A percentile compares a stretch with the other conserved stretches of the same genome.
phyloP scores from a whole-genome alignment of 2,329 filamentous ascomycete species.

The Colletotrichum abscissum region DNA sequence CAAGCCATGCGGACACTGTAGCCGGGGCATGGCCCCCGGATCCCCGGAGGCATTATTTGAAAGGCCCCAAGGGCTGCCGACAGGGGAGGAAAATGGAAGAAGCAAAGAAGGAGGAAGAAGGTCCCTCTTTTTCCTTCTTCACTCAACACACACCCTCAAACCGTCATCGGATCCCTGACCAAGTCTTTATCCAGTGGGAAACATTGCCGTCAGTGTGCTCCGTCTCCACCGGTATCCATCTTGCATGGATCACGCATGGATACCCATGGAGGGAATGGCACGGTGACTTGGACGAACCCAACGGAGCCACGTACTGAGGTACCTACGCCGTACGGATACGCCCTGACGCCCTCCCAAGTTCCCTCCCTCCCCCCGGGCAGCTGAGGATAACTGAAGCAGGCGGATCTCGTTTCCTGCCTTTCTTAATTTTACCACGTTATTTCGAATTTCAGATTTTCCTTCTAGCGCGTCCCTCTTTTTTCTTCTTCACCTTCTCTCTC shows the following conservation, averaged over 20 bases:
- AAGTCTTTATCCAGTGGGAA: constrained; percentile 27
- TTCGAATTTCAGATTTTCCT: constrained; percentile 21
- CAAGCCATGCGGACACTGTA: constrained; percentile 11
- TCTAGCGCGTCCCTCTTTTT: constrained; percentile 33
- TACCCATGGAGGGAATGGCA: neutral
- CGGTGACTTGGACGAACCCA: constrained; percentile 9
- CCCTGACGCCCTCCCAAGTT: neutral
- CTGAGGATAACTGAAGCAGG: constrained; percentile 15
- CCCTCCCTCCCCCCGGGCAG: neutral
- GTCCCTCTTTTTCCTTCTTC: neutral
- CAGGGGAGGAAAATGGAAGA: neutral
- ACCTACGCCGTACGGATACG: neutral
- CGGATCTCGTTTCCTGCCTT: constrained; percentile 20
- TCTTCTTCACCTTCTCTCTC: constrained; percentile 33
- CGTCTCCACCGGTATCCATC: constrained; percentile 3
- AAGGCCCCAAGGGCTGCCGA: neutral
- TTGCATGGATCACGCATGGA: neutral
- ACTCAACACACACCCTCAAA: neutral
- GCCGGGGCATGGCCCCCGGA: constrained; percentile 27
- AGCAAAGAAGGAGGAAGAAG: neutral
- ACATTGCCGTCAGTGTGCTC: constrained; percentile 17
- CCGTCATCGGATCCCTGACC: neutral
- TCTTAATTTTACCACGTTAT: constrained; percentile 34
- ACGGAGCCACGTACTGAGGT: neutral
- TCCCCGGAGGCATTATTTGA: constrained; percentile 13